These are phyloP conservation scores for Alternaria burnsii DNA, from an alignment of 2,329 filamentous ascomycete genomes.

Conservation along the genomic window DNA sequence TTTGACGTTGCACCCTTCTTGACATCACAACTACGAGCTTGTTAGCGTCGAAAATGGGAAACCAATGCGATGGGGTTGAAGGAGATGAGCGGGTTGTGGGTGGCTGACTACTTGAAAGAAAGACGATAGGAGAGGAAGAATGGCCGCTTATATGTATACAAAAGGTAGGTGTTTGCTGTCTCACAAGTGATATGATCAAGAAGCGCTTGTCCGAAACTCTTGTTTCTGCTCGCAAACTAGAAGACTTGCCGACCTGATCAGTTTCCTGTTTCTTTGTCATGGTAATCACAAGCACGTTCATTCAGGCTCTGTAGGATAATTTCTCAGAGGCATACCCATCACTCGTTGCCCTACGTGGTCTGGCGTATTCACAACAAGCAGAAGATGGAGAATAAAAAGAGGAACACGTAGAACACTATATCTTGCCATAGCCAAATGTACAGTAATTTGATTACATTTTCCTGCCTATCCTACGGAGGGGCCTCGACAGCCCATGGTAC, in stretches of 20 bases:
- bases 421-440: not conserved
- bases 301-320: not conserved
- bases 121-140: not conserved
- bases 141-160: not conserved
- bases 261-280: not conserved
- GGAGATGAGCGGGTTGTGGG: not conserved
- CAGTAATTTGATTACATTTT: slow-evolving; percentile 1
- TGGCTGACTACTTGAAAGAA: not conserved
- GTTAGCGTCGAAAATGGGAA: not conserved
- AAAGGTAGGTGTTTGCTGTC: not conserved
- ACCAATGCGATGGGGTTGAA: not conserved
- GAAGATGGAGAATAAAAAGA: not conserved
- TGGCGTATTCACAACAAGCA: not conserved
- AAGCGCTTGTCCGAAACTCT: not conserved
- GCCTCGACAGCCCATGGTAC: not conserved
- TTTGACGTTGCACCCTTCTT: not conserved
- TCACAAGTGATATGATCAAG: not conserved
- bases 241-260: not conserved
- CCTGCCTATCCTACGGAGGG: not conserved
- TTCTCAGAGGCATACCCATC: not conserved
- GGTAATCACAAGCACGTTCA: not conserved
- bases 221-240: not conserved
- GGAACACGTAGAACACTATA: not conserved
- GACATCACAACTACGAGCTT: not conserved
- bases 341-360: not conserved